Conservation (phyloP, 1,139 yeast species). For the Kodamaea alishanica region DNA sequence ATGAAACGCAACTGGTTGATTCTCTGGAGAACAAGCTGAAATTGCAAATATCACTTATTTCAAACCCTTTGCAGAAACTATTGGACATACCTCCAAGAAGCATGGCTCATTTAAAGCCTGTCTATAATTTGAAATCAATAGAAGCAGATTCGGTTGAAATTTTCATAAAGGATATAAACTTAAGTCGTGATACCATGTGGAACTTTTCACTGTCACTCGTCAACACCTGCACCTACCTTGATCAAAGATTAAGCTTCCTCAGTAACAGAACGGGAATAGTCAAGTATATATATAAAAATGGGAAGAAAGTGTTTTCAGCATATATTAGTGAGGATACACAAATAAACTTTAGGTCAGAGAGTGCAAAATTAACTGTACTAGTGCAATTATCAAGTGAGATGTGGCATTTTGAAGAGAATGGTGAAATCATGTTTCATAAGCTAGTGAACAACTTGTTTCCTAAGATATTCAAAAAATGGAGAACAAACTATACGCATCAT, state of each 20-base stretch:
- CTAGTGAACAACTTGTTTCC: constrained; percentile 89
- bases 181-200: constrained; percentile 96
- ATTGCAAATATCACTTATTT: constrained; percentile 49
- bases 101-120: constrained; percentile 49
- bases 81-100: constrained; percentile 69
- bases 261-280: constrained; percentile 59
- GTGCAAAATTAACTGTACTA: constrained; percentile 77
- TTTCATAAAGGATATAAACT: constrained; percentile 71
- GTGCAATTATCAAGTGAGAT: constrained; percentile 90
- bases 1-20: not conserved
- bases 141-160: constrained; percentile 83
- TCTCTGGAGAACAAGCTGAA: not conserved
- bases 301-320: constrained; percentile 58
- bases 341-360: constrained; percentile 82
- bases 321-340: constrained; percentile 74
- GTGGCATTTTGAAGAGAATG: constrained; percentile 98
- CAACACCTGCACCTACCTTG: constrained; percentile 61
- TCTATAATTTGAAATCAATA: constrained; percentile 37
- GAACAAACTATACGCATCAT: constrained; percentile 82
- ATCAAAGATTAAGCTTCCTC: constrained; percentile 63
- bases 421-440: constrained; percentile 90
- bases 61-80: constrained; percentile 58
- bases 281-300: constrained; percentile 65
- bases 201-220: constrained; percentile 60
- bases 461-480: constrained; percentile 83